A percentile compares a stretch with the other conserved stretches of the same genome.
Conservation (phyloP, 371 early-diverging fungal species). For the Mortierella polycephala region DNA sequence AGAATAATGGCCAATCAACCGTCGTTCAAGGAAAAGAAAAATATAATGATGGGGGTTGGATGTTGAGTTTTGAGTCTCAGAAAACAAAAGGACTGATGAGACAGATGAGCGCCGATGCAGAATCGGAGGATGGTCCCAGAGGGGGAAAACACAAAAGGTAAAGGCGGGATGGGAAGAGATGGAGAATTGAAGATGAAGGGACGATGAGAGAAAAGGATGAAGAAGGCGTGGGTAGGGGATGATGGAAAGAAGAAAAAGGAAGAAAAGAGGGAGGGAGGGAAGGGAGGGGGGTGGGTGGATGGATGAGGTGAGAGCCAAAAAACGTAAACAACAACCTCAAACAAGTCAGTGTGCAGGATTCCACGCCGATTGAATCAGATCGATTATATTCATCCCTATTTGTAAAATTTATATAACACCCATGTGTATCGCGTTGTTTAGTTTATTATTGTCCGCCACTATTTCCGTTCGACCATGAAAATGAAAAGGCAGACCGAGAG, state of each 20-base stretch:
- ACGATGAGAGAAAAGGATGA: background rate
- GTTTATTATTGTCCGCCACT: too few relatives aligned
- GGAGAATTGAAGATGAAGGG: background rate
- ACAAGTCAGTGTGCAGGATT: too few relatives aligned
- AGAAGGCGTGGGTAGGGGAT: background rate
- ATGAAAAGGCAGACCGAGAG: background rate
- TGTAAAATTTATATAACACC: too few relatives aligned
- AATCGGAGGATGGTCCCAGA: background rate
- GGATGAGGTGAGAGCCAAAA: too few relatives aligned
- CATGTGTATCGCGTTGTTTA: too few relatives aligned
- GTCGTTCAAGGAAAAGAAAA: background rate
- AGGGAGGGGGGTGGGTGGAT: background rate
- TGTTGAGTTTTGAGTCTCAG: background rate
- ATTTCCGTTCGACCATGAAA: background rate
- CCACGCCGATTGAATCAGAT: too few relatives aligned
- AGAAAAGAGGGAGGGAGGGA: background rate
- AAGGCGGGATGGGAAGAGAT: background rate
- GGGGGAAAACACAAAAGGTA: background rate
- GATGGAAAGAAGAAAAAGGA: slow-evolving; percentile 4
- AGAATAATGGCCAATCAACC: background rate
- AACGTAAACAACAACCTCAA: too few relatives aligned
- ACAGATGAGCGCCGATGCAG: too few relatives aligned
- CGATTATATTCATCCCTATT: too few relatives aligned
- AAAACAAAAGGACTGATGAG: background rate
- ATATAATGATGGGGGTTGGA: too few relatives aligned